A percentile compares a stretch with the other conserved stretches of the same genome.
Evolutionary conservation across 2,329 filamentous ascomycete genomes (phyloP).

Genomic region (Curvularia sp.): DNA sequence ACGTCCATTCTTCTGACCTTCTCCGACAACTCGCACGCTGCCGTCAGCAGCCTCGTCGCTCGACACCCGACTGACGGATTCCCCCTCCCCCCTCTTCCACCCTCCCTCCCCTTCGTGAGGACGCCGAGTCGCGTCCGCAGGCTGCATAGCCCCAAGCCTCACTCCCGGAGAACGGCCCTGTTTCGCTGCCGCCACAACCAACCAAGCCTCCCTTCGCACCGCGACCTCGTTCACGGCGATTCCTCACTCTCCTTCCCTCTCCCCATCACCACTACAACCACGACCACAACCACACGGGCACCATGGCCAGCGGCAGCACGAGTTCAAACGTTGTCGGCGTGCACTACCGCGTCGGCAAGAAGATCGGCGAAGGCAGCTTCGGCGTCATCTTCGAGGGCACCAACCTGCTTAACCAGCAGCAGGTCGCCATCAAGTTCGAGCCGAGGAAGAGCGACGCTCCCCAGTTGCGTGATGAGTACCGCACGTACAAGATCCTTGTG

Average conservation of each 20-base stretch:
- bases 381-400: conserved; percentile 99
- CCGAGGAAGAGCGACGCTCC: conserved; percentile 98
- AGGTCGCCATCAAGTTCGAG: conserved; percentile 99
- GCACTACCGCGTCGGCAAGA: conserved; percentile 98
- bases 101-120: conserved; percentile 12
- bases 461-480: conserved; percentile 96
- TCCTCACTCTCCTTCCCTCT: conserved; percentile 11
- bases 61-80: conserved; percentile 13
- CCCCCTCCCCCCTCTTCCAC: not conserved
- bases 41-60: conserved; percentile 30
- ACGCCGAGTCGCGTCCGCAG: conserved; percentile 26
- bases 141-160: conserved; percentile 23
- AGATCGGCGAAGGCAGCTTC: conserved; percentile 98
- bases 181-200: conserved; percentile 24
- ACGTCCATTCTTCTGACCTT: conserved; percentile 35
- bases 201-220: conserved; percentile 4
- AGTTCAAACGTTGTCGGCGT: conserved; percentile 98
- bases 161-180: conserved; percentile 31
- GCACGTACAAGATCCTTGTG: conserved; percentile 99
- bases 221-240: conserved; percentile 5
- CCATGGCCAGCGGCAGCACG: conserved; percentile 86
- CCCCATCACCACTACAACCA: conserved; percentile 11
- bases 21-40: conserved; percentile 28
- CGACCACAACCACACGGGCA: conserved; percentile 19
- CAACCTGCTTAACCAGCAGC: conserved; percentile 97